Base-by-base conservation (phyloP, 169 alveolate species). In the Plasmodium ovale region DNA sequence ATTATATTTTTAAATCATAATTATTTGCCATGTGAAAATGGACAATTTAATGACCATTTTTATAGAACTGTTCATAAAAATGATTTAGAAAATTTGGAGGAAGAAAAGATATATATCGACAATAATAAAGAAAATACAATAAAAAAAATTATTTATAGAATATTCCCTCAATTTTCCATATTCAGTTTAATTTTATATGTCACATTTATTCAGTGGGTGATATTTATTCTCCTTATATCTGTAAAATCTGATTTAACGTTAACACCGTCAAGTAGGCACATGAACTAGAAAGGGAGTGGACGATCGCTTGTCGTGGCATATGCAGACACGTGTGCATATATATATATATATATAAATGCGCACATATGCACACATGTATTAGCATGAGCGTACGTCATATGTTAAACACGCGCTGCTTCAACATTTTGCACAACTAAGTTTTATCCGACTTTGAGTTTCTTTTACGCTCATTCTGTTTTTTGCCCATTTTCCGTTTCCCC, bases 41-140 rank as follows among this genome's bases (percentile, higher is more conserved):
- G 87, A 54, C 44, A 59, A 39, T 85, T 85, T 85, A 85, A 85
- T 69, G 91, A 85, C 53, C 91, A 85, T 69, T 85, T 85, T 70
- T 85, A 85, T 64, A 85, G 25, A 56, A 85, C 87, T 16, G 42
- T 85, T 27, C 68, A 85, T 85, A 85, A 85, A 51, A 70, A 85
- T 58, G 91, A 70, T 59, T 56, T 70, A 62, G 91, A 85, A 1
- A 70, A 58, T 54, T 33, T 70, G 69, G 91, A 85, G 56, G 91
- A 70, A 68, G 91, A 69, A 64, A 58, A 72, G 69, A 53, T 85
- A 58, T 68, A 47, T 47, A 53, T 85, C 54, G 73, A 85, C 31
- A 31, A 54, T 64, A 23, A 59, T 53, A 68, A 67, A 49, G 87
- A 70, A 31, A 85, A 69, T 70, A 85, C 64, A 42, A 54, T 85